Evolutionary conservation across 202 grass and related monocot genomes (phyloP).

Genomic region (Tripidium arundinaceum): DNA sequence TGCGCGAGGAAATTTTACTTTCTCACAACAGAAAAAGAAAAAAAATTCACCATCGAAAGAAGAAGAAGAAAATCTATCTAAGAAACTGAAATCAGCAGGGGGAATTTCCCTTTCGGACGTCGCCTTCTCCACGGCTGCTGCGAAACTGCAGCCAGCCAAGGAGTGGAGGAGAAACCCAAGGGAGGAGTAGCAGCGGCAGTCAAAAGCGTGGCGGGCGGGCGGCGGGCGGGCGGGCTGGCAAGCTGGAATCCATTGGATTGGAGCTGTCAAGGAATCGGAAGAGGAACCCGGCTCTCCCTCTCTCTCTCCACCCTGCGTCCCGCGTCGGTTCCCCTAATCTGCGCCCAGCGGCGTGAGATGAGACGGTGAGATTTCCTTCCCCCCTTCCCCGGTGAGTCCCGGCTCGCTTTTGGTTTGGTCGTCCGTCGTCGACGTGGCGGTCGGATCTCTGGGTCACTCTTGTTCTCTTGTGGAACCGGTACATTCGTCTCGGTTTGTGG

Average conservation of each 20-base stretch:
- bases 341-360: constrained; percentile 7
- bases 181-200: background rate
- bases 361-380: constrained; percentile 6
- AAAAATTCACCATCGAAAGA: background rate
- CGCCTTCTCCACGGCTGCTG: constrained; percentile 4
- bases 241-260: background rate
- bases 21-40: background rate
- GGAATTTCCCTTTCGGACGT: background rate
- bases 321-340: background rate
- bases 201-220: too few species aligned
- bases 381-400: background rate
- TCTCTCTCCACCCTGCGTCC: background rate
- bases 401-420: background rate
- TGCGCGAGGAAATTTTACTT: background rate
- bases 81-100: background rate
- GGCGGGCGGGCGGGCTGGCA: background rate
- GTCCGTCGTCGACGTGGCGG: background rate
- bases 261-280: background rate
- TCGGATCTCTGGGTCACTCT: background rate
- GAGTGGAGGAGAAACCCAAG: background rate
- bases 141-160: background rate
- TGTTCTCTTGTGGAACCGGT: background rate
- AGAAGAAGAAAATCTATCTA: background rate
- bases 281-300: background rate
- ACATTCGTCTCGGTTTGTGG: background rate